phyloP scores from a whole-genome alignment of 768 basidiomycete species.

The Leccinum ochraceum region DNA sequence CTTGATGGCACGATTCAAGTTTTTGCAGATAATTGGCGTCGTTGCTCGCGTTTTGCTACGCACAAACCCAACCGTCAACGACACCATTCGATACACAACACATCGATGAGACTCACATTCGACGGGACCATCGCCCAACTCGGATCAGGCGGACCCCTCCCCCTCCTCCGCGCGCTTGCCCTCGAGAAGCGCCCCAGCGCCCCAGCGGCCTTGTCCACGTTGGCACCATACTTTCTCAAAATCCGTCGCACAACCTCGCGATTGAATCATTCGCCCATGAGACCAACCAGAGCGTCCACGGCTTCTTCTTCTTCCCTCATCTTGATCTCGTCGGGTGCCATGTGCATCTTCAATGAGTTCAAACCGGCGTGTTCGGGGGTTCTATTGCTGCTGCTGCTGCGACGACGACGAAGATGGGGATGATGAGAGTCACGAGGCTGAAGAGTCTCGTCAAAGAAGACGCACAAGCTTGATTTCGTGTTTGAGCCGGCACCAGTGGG shows the following conservation, averaged over 20 bases:
- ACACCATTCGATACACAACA: background rate
- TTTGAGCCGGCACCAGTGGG: background rate
- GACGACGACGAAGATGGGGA: background rate
- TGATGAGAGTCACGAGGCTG: background rate
- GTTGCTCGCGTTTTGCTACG: conserved; percentile 34
- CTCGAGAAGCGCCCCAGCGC: conserved; percentile 56
- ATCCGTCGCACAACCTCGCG: conserved; percentile 53
- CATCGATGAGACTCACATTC: conserved; percentile 43
- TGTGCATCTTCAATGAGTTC: conserved; percentile 16
- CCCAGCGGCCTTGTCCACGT: conserved; percentile 55
- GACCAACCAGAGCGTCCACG: conserved; percentile 34
- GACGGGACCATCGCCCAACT: conserved; percentile 72
- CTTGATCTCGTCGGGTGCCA: conserved; percentile 20
- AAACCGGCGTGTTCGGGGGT: background rate
- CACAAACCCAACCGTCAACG: background rate
- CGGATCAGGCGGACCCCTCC: conserved; percentile 42
- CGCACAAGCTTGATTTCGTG: background rate
- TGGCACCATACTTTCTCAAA: conserved; percentile 59
- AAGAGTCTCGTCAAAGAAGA: background rate
- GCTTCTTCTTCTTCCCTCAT: conserved; percentile 29
- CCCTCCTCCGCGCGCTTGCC: conserved; percentile 47
- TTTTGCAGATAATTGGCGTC: conserved; percentile 58
- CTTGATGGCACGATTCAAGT: conserved; percentile 67
- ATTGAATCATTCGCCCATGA: conserved; percentile 45
- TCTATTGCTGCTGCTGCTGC: background rate